These are phyloP conservation scores for Tulasnella sp. DNA, from an alignment of 768 basidiomycete genomes.

Conservation along the genomic window DNA sequence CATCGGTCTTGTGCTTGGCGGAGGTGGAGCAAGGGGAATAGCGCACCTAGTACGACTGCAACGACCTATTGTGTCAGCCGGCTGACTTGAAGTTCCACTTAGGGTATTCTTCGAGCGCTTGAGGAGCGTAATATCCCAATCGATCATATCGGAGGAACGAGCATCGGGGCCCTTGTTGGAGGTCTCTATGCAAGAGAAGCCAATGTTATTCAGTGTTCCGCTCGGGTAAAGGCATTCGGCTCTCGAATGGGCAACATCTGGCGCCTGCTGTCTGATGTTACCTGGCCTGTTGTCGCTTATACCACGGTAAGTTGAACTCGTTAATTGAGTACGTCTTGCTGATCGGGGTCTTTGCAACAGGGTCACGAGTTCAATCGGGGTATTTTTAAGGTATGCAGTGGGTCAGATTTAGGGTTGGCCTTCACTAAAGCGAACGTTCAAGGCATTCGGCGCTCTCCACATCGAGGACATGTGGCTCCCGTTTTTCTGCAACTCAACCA, in stretches of 20 bases:
- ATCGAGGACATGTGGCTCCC: conserved; percentile 99
- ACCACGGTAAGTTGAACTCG: conserved; percentile 60
- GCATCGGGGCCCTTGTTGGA: conserved; percentile 89
- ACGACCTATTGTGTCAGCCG: background rate
- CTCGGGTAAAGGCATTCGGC: conserved; percentile 87
- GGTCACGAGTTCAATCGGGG: conserved; percentile 93
- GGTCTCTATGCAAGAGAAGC: conserved; percentile 94
- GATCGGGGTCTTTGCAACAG: conserved; percentile 42
- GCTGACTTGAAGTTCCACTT: background rate
- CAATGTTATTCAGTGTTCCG: conserved; percentile 79
- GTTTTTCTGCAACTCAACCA: conserved; percentile 96
- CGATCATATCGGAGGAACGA: conserved; percentile 89
- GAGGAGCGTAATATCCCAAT: conserved; percentile 92
- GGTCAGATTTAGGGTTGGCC: background rate
- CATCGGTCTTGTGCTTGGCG: conserved; percentile 91
- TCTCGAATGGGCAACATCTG: conserved; percentile 87
- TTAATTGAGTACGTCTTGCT: background rate
- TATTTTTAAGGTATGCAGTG: conserved; percentile 70
- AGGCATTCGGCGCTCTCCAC: conserved; percentile 23
- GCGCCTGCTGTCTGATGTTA: conserved; percentile 90
- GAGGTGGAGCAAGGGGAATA: conserved; percentile 93
- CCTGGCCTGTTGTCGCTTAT: conserved; percentile 88
- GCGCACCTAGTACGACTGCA: conserved; percentile 54
- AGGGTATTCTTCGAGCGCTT: conserved; percentile 91
- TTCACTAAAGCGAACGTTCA: background rate